A percentile compares a stretch with the other conserved stretches of the same genome.
These are phyloP conservation scores for Lunularia cruciata DNA, from an alignment of 225 moss, liverwort and hornwort species.

Conservation along the genomic window DNA sequence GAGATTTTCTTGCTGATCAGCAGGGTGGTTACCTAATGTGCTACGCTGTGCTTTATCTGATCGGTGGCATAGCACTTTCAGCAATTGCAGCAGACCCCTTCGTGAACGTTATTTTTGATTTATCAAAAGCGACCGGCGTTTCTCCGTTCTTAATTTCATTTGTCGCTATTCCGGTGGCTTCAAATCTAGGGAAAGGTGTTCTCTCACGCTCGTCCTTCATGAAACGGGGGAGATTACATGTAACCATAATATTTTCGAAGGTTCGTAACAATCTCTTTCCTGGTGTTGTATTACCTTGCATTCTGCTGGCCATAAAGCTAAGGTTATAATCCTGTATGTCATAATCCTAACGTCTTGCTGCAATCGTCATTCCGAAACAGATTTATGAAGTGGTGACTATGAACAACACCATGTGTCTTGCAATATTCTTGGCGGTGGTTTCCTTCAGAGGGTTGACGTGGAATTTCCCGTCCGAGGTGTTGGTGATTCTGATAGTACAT, in stretches of 20 bases:
- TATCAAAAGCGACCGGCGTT: slow-evolving; percentile 58
- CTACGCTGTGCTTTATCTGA: slow-evolving; percentile 38
- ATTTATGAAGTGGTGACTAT: slow-evolving; percentile 67
- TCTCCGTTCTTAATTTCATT: slow-evolving; percentile 71
- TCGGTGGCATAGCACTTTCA: slow-evolving; percentile 49
- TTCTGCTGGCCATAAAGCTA: neutral
- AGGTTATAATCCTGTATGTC: neutral
- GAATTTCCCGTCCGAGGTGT: slow-evolving; percentile 68
- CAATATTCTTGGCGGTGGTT: slow-evolving; percentile 60
- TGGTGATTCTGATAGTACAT: slow-evolving; percentile 62
- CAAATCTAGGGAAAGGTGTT: slow-evolving; percentile 65
- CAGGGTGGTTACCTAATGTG: slow-evolving; percentile 35
- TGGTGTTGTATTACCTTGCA: slow-evolving; percentile 4
- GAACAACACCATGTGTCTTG: slow-evolving; percentile 72
- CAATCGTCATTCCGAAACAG: slow-evolving; percentile 25
- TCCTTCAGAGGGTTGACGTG: slow-evolving; percentile 55
- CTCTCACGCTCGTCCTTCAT: slow-evolving; percentile 57
- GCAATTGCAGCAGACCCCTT: slow-evolving; percentile 60
- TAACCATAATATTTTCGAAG: slow-evolving; percentile 61
- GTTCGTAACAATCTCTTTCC: neutral
- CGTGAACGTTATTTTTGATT: slow-evolving; percentile 54
- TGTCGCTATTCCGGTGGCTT: slow-evolving; percentile 61
- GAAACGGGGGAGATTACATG: slow-evolving; percentile 51
- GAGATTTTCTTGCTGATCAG: too few relatives aligned
- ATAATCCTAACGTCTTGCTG: neutral